A percentile compares a stretch with the other conserved stretches of the same genome.
These are phyloP conservation scores for Diaporthe velutina DNA, from an alignment of 2,329 filamentous ascomycete species.

Conservation along the genomic window DNA sequence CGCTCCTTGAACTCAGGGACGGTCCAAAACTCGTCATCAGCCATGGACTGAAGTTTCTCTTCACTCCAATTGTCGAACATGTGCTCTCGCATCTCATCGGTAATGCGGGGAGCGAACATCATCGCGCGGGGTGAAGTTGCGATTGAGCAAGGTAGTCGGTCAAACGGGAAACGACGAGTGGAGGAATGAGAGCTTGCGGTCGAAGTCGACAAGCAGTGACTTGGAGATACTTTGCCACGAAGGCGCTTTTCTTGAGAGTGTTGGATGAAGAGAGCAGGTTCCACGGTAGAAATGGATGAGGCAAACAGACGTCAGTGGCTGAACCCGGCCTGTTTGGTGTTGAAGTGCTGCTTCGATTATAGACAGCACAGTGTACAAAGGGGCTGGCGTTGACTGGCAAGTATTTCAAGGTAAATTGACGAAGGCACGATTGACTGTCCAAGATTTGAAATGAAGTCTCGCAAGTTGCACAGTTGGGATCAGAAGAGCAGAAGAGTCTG, in stretches of 20 bases:
- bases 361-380: neutral
- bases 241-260: neutral
- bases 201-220: neutral
- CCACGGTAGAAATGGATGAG: neutral
- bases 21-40: neutral
- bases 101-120: neutral
- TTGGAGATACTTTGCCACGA: too few relatives aligned
- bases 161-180: neutral
- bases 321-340: neutral
- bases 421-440: neutral
- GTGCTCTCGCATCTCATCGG: neutral
- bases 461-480: neutral
- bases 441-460: neutral
- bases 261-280: too few relatives aligned
- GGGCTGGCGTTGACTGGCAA: neutral
- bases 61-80: constrained; percentile 5
- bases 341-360: neutral
- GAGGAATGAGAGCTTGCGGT: neutral
- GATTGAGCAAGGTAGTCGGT: neutral
- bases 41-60: neutral
- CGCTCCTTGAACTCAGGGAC: neutral
- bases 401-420: neutral
- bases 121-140: neutral
- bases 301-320: neutral
- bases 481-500: neutral